Percentiles rank a stretch among this genome's conserved stretches.
Conservation (phyloP, 2,329 filamentous ascomycete species). For the Aspergillus candidus region DNA sequence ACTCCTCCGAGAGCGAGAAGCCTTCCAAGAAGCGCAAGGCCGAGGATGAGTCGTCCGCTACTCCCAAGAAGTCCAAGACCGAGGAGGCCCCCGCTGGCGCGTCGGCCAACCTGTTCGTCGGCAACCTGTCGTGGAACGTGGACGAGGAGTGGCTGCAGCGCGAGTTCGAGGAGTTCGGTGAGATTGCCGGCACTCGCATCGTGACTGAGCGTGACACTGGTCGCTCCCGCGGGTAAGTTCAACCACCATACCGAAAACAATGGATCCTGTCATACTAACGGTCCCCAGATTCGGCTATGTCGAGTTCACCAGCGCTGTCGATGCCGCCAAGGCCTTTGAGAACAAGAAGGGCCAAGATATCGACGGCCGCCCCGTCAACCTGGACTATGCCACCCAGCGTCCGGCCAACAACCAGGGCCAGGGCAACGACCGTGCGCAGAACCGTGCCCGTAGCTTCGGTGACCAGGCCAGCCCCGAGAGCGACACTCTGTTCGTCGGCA, state of each 20-base stretch:
- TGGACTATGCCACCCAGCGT: slow-evolving; percentile 69
- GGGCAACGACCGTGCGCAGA: slow-evolving; percentile 53
- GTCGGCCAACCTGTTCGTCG: slow-evolving; percentile 69
- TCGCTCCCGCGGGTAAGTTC: slow-evolving; percentile 68
- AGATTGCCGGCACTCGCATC: slow-evolving; percentile 66
- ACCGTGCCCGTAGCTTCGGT: slow-evolving; percentile 55
- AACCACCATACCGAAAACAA: background rate
- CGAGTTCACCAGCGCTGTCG: slow-evolving; percentile 66
- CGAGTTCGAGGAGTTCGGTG: slow-evolving; percentile 75
- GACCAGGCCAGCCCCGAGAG: slow-evolving; percentile 73
- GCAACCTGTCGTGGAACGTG: slow-evolving; percentile 85
- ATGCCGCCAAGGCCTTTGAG: slow-evolving; percentile 65
- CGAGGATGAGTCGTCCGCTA: slow-evolving; percentile 37
- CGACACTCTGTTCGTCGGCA: slow-evolving; percentile 86
- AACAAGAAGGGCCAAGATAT: slow-evolving; percentile 69
- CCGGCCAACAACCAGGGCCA: slow-evolving; percentile 46
- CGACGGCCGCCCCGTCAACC: slow-evolving; percentile 67
- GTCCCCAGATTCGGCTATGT: slow-evolving; percentile 71
- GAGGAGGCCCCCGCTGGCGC: slow-evolving; percentile 29
- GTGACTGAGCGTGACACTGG: slow-evolving; percentile 76
- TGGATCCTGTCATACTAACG: slow-evolving; percentile 4
- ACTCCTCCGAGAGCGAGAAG: slow-evolving; percentile 30
- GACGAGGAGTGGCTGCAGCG: slow-evolving; percentile 75
- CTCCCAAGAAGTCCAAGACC: slow-evolving; percentile 59
- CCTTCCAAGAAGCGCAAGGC: slow-evolving; percentile 46